A percentile compares a stretch with the other conserved stretches of the same genome.
phyloP scores from a whole-genome alignment of 345 rosid species.

The Hypericum androsaemum region DNA sequence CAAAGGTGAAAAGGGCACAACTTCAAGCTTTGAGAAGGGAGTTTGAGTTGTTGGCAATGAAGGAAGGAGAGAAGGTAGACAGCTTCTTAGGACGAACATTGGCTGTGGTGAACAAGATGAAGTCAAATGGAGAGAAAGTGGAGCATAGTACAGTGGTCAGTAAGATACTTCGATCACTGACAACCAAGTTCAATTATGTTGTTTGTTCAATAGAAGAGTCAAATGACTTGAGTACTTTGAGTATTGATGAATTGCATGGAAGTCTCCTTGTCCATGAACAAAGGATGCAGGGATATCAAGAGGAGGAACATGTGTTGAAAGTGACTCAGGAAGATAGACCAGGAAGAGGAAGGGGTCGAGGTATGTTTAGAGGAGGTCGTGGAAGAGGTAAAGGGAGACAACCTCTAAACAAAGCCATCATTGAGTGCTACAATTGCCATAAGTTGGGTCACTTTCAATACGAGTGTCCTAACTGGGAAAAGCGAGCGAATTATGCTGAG shows the following conservation, averaged over 20 bases:
- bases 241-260: conserved; percentile 8
- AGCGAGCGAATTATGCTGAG: too few species aligned
- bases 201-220: too few species aligned
- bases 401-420: background rate
- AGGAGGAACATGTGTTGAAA: conserved; percentile 8
- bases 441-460: conserved; percentile 8
- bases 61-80: conserved; percentile 2
- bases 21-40: background rate
- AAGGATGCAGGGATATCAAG: conserved; percentile 1
- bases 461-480: too few species aligned
- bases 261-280: conserved; percentile 11
- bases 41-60: background rate
- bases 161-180: conserved; percentile 4
- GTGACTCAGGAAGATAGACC: background rate
- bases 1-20: too few species aligned
- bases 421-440: conserved; percentile 5
- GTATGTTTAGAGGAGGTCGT: conserved; percentile 1
- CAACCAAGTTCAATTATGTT: background rate
- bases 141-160: background rate
- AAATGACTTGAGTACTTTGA: too few species aligned
- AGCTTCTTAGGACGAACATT: background rate
- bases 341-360: conserved; percentile 7
- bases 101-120: conserved; percentile 6
- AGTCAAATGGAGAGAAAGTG: conserved; percentile 1
- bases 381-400: conserved; percentile 6